phyloP scores from a whole-genome alignment of 768 basidiomycete species.

The Hydnomerulius pinastri region DNA sequence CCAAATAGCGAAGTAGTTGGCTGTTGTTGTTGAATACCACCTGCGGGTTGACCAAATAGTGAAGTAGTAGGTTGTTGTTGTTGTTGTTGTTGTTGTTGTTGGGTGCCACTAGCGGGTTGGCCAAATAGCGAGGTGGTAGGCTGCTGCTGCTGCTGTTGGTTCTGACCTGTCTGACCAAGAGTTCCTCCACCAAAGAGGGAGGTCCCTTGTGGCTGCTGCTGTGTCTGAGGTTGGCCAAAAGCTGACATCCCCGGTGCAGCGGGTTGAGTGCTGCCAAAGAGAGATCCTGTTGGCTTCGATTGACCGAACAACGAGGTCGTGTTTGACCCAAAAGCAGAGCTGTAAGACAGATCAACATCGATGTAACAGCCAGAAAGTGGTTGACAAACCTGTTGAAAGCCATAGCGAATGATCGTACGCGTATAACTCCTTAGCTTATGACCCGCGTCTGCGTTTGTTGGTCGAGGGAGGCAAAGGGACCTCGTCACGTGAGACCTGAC shows the following conservation, averaged over 20 bases:
- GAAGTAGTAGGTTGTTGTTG: slow-evolving; percentile 14
- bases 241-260: slow-evolving; percentile 20
- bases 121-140: slow-evolving; percentile 36
- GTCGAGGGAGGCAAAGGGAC: too few species aligned
- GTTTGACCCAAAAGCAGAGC: slow-evolving; percentile 44
- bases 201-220: slow-evolving; percentile 25
- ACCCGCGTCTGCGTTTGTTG: background rate
- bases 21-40: slow-evolving; percentile 38
- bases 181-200: slow-evolving; percentile 17
- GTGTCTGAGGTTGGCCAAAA: slow-evolving; percentile 27
- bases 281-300: slow-evolving; percentile 32
- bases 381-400: slow-evolving; percentile 22
- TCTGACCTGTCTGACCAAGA: slow-evolving; percentile 6
- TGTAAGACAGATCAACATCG: slow-evolving; percentile 14
- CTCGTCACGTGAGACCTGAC: background rate
- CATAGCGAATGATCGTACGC: slow-evolving; percentile 11
- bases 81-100: slow-evolving; percentile 21
- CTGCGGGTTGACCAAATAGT: slow-evolving; percentile 31
- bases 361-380: background rate
- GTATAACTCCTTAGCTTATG: too few species aligned
- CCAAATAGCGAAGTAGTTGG: slow-evolving; percentile 38
- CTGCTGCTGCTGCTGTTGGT: slow-evolving; percentile 31
- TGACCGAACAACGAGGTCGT: slow-evolving; percentile 36
- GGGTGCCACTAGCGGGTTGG: slow-evolving; percentile 18
- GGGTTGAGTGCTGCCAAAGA: slow-evolving; percentile 42